Evolutionary conservation across 1,139 yeast genomes (phyloP).

Genomic region (Pichia cactophila): DNA sequence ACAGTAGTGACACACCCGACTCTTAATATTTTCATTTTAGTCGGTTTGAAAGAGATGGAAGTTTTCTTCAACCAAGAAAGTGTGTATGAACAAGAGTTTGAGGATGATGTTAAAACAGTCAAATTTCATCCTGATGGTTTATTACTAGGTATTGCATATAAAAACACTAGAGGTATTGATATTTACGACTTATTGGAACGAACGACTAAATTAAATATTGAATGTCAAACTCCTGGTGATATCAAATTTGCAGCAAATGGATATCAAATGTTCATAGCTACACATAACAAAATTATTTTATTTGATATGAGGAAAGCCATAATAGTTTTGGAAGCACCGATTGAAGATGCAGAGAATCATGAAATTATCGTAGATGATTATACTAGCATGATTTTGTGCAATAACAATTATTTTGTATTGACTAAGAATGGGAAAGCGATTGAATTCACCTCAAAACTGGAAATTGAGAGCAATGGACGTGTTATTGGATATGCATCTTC

Average conservation of each 20-base stretch:
- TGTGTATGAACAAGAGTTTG: conserved; percentile 9
- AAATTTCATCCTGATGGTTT: conserved; percentile 61
- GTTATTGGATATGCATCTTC: background rate
- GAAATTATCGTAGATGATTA: conserved; percentile 4
- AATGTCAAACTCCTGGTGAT: conserved; percentile 17
- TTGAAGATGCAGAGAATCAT: background rate
- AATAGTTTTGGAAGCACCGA: background rate
- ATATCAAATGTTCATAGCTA: conserved; percentile 6
- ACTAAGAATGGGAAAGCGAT: conserved; percentile 7
- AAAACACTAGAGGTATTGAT: conserved; percentile 32
- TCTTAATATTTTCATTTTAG: conserved; percentile 17
- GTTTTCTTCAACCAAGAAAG: conserved; percentile 9
- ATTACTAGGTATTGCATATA: conserved; percentile 42
- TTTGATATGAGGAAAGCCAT: conserved; percentile 12
- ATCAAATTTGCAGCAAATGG: conserved; percentile 20
- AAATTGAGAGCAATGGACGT: background rate
- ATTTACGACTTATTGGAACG: conserved; percentile 31
- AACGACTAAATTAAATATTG: conserved; percentile 15
- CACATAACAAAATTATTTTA: background rate
- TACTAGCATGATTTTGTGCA: background rate
- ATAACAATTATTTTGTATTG: background rate
- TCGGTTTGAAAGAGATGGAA: conserved; percentile 13
- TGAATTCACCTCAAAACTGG: background rate
- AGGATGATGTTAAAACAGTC: conserved; percentile 1
- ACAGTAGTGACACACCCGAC: conserved; percentile 19